Base-by-base conservation (phyloP, 768 basidiomycete genomes). In the Pleurotus platypus region DNA sequence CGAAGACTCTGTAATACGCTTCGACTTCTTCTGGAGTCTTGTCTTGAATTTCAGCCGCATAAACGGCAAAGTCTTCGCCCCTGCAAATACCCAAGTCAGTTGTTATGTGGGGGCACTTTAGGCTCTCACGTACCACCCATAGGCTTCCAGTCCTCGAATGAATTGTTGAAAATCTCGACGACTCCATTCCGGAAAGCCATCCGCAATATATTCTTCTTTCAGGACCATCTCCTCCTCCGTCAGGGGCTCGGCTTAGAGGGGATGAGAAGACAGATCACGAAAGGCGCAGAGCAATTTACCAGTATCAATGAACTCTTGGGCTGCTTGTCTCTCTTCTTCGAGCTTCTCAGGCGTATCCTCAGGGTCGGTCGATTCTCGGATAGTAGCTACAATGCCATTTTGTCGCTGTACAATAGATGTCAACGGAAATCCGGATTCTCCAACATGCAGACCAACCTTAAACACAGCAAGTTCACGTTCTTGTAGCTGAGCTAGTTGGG, bases 91-190 rank as follows among this genome's bases (percentile, higher is more conserved):
- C 22, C 46, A 30, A 37, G 47, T 35, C 37, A 35, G 30, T 35
- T 35, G 30, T 11, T 35, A 35, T 11, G 11, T 35, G 30, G 30
- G 30, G 30, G 9, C 30, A 35, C 11, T 35, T 35, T 2, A 35
- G 9, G 8, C 3, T 35, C 30, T 9, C 8, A 72, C 84, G 12
- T 58, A 90, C 89, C 92, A 91, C 58, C 95, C 95, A 66, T 92
- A 85, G 11, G 73, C 76, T 67, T 89, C 91, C n/a, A 86, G 70
- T 1, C 56, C 56, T 15, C 47, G 48, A 7, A 95, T 79, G 65
- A 98, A 90, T 64, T 90, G 90, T 65, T 94, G 94, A 77, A 94
- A 98, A 67, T 98, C 94, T 38, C 93, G 84, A 62, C 92, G 82
- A 68, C 87, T 90, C 96, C 96, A 98, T 61, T 89, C 85, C 30